Conservation (phyloP, 2,329 filamentous ascomycete genomes). For the Penicillium fuscoglaucum region DNA sequence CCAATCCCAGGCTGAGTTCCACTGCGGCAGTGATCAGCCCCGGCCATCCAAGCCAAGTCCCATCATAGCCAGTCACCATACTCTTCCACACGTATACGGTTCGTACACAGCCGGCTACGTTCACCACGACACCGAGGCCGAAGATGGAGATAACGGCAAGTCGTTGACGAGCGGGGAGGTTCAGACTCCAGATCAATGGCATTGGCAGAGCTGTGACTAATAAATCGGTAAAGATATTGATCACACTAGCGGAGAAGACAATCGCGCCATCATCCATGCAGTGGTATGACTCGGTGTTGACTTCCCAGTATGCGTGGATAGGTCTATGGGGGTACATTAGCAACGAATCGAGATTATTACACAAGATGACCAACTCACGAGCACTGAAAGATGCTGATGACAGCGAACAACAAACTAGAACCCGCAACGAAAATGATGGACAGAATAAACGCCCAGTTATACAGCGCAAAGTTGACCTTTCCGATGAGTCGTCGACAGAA, state of each 20-base stretch:
- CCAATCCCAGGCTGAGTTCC: conserved; percentile 40
- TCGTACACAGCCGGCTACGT: conserved; percentile 37
- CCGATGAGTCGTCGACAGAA: conserved; percentile 39
- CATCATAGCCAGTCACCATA: conserved; percentile 35
- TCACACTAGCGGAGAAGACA: conserved; percentile 37
- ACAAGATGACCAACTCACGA: conserved; percentile 31
- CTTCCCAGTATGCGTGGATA: conserved; percentile 36
- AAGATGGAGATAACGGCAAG: conserved; percentile 43
- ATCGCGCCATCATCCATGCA: conserved; percentile 34
- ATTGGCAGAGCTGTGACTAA: conserved; percentile 40
- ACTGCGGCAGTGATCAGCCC: conserved; percentile 33
- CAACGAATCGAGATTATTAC: not conserved
- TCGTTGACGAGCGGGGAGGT: conserved; percentile 38
- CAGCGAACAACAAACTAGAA: conserved; percentile 33
- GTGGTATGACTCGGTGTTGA: conserved; percentile 25
- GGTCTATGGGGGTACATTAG: conserved; percentile 27
- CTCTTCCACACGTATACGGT: conserved; percentile 39
- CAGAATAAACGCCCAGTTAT: conserved; percentile 28
- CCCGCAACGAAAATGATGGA: conserved; percentile 36
- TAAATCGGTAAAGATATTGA: conserved; percentile 43
- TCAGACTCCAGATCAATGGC: conserved; percentile 43
- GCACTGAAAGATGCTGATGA: conserved; percentile 44
- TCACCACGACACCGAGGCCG: conserved; percentile 38
- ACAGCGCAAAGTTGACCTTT: conserved; percentile 29
- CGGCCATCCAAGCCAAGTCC: conserved; percentile 39